Conservation (phyloP, 371 early-diverging fungal genomes). For the Blastocladiella emersonii region DNA sequence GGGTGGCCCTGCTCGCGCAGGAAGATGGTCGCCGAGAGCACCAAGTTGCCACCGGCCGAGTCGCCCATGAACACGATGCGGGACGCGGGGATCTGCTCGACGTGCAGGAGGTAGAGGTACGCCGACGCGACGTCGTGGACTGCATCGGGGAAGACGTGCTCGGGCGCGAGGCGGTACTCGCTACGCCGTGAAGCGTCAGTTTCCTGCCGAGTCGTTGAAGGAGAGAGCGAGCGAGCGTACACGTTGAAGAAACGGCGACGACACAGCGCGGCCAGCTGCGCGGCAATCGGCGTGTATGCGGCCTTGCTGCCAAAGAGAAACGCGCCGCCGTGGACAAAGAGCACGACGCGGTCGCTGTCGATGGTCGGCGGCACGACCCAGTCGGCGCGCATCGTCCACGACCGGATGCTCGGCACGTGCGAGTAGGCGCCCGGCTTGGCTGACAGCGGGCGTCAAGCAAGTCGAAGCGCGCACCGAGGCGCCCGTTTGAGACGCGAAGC, state of each 20-base stretch:
- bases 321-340: slow-evolving; percentile 63
- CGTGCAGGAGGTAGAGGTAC: slow-evolving; percentile 38
- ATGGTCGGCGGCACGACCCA: background rate
- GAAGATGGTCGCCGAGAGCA: slow-evolving; percentile 9
- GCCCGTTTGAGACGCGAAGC: too few relatives aligned
- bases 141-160: slow-evolving; percentile 65
- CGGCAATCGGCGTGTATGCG: slow-evolving; percentile 28
- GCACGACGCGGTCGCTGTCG: slow-evolving; percentile 17
- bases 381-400: background rate
- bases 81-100: slow-evolving; percentile 15
- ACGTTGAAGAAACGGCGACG: background rate
- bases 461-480: too few relatives aligned
- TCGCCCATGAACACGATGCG: slow-evolving; percentile 40
- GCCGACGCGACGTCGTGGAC: slow-evolving; percentile 64
- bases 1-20: slow-evolving; percentile 16
- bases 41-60: slow-evolving; percentile 44
- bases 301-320: slow-evolving; percentile 36
- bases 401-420: background rate
- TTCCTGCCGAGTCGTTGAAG: too few relatives aligned
- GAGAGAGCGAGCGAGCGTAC: background rate
- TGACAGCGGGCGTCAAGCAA: background rate
- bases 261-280: slow-evolving; percentile 17
- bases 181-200: slow-evolving; percentile 13
- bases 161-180: slow-evolving; percentile 70
- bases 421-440: background rate